These are phyloP conservation scores for Purshia tridentata DNA, from an alignment of 306 rosid species.

Conservation along the genomic window DNA sequence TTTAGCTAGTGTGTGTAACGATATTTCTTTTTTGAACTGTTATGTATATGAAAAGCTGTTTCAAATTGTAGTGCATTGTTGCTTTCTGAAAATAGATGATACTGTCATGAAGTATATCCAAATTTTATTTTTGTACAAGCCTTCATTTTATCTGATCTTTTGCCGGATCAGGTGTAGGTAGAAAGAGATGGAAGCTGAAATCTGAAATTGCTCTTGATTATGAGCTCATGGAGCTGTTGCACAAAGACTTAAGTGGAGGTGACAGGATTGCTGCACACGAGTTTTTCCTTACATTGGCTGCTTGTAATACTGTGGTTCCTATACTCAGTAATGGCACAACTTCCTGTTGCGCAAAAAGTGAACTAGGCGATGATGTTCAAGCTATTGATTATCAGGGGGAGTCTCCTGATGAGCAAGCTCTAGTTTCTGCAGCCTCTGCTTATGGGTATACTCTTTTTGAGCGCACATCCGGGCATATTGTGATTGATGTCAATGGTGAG, in stretches of 20 bases:
- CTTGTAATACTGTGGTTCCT: conserved; percentile 96
- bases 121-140: conserved; percentile 22
- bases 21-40: not conserved
- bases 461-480: conserved; percentile 97
- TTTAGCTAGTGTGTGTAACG: not conserved
- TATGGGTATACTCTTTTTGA: conserved; percentile 94
- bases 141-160: conserved; percentile 23
- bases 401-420: conserved; percentile 98
- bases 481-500: conserved; percentile 84
- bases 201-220: conserved; percentile 64
- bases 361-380: conserved; percentile 37
- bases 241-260: conserved; percentile 40
- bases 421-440: conserved; percentile 90
- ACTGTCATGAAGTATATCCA: not conserved
- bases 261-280: conserved; percentile 74
- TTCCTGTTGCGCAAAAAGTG: conserved; percentile 41
- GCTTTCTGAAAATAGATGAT: not conserved
- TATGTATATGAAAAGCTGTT: conserved; percentile 1
- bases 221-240: conserved; percentile 59
- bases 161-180: conserved; percentile 42
- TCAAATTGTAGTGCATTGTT: not conserved
- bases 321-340: conserved; percentile 42
- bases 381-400: conserved; percentile 86
- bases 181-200: conserved; percentile 70
- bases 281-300: conserved; percentile 93